These are phyloP conservation scores for Takashimella tepidaria DNA, from an alignment of 1,284 basidiomycete genomes.

Conservation along the genomic window DNA sequence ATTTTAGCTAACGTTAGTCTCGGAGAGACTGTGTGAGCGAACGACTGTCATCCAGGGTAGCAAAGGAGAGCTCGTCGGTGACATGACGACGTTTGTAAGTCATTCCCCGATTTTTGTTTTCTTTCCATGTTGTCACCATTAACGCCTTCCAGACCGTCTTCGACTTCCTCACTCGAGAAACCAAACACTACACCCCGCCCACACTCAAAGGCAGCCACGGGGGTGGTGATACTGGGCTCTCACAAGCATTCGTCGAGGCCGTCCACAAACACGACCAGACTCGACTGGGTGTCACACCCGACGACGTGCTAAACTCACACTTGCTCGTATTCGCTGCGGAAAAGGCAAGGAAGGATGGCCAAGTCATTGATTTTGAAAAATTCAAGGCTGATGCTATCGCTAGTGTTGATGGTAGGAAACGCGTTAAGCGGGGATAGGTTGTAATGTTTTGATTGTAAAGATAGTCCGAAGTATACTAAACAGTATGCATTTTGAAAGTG, in stretches of 20 bases:
- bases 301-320: constrained; percentile 68
- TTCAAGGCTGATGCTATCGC: constrained; percentile 26
- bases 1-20: constrained; percentile 12
- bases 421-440: neutral
- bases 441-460: no score
- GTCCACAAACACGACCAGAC: constrained; percentile 57
- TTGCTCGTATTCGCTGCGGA: constrained; percentile 80
- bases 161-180: constrained; percentile 60
- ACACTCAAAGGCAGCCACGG: constrained; percentile 66
- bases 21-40: constrained; percentile 60
- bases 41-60: constrained; percentile 73
- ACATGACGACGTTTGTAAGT: constrained; percentile 62
- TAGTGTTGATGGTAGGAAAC: neutral
- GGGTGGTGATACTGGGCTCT: constrained; percentile 71
- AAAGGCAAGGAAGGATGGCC: constrained; percentile 61
- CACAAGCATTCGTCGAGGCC: constrained; percentile 65
- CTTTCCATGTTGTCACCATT: neutral
- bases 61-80: constrained; percentile 73
- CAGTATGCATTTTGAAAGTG: no score
- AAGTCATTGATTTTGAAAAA: constrained; percentile 55
- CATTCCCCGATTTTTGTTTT: neutral
- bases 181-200: constrained; percentile 54
- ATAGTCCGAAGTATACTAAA: no score
- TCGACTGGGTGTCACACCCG: constrained; percentile 58
- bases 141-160: constrained; percentile 52